Evolutionary conservation across 2,329 filamentous ascomycete species (phyloP).

Genomic region (Aphanocladium album): DNA sequence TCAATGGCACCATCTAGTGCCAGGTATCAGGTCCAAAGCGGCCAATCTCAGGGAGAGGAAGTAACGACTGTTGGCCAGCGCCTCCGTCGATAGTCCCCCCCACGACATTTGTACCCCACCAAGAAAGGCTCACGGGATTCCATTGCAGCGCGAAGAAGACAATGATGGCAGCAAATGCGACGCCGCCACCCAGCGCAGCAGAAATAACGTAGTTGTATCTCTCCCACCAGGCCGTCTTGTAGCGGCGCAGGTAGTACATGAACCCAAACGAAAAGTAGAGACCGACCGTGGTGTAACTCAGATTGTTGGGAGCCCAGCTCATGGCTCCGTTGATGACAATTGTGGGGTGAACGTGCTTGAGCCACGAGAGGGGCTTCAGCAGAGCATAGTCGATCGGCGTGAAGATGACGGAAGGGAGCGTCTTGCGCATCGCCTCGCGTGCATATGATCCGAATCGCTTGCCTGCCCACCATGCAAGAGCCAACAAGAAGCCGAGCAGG

Average conservation of each 20-base stretch:
- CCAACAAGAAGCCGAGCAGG: constrained; percentile 21
- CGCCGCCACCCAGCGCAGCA: constrained; percentile 34
- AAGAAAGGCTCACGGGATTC: constrained; percentile 29
- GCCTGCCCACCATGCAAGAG: constrained; percentile 46
- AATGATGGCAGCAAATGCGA: constrained; percentile 37
- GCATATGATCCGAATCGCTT: constrained; percentile 56
- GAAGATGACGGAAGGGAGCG: constrained; percentile 14
- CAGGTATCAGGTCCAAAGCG: constrained; percentile 8
- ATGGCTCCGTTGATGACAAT: constrained; percentile 37
- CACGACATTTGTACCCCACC: constrained; percentile 35
- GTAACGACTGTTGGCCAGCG: background rate
- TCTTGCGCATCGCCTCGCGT: constrained; percentile 6
- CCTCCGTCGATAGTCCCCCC: constrained; percentile 16
- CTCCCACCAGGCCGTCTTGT: constrained; percentile 37
- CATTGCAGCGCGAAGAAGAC: constrained; percentile 40
- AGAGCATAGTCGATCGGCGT: constrained; percentile 16
- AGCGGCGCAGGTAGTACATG: constrained; percentile 38
- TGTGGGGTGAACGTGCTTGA: constrained; percentile 36
- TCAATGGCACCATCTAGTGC: constrained; percentile 3
- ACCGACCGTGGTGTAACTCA: constrained; percentile 38
- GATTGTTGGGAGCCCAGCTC: constrained; percentile 38
- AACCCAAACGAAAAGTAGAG: constrained; percentile 36
- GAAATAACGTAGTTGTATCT: constrained; percentile 42
- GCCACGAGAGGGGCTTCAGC: constrained; percentile 21
- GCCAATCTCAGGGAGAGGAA: background rate